A percentile compares a stretch with the other conserved stretches of the same genome.
Conservation (phyloP, 2,329 filamentous ascomycete genomes). For the Aspergillus neotritici region DNA sequence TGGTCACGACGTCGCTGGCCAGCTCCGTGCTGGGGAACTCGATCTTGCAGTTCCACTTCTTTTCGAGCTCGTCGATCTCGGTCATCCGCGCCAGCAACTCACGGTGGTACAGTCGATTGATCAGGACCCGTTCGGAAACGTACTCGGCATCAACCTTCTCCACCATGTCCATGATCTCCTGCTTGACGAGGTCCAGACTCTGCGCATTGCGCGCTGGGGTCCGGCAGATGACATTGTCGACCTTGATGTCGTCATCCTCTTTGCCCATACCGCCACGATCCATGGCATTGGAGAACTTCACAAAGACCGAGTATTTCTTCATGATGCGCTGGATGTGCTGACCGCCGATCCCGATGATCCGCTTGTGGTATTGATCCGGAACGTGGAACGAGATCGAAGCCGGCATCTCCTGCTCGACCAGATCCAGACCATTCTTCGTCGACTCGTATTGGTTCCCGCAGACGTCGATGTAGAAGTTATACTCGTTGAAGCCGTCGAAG, state of each 20-base stretch:
- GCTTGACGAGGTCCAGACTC: conserved; percentile 93
- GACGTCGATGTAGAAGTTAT: conserved; percentile 99
- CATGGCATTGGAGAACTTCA: conserved; percentile 99
- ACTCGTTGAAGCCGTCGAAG: conserved; percentile 98
- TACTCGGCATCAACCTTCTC: conserved; percentile 97
- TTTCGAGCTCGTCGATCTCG: conserved; percentile 91
- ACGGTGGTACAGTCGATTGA: conserved; percentile 91
- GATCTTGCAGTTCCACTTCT: conserved; percentile 99
- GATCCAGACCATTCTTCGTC: conserved; percentile 82
- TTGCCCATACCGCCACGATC: conserved; percentile 89
- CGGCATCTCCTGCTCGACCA: conserved; percentile 98
- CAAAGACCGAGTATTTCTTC: conserved; percentile 99
- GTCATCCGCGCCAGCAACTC: conserved; percentile 82
- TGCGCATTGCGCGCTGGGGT: conserved; percentile 95
- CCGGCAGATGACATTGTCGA: conserved; percentile 97
- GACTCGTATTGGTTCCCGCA: conserved; percentile 88
- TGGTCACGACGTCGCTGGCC: conserved; percentile 90
- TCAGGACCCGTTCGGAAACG: conserved; percentile 85
- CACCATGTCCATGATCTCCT: conserved; percentile 99
- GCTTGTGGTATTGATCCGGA: conserved; percentile 97
- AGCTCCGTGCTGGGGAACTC: conserved; percentile 96
- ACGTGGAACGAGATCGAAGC: conserved; percentile 99
- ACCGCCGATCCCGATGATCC: conserved; percentile 96
- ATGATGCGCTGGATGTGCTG: conserved; percentile 99
- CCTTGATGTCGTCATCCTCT: conserved; percentile 96